A percentile compares a stretch with the other conserved stretches of the same genome.
Evolutionary conservation across 2,329 filamentous ascomycete genomes (phyloP).

Genomic region (Cladophialophora bantiana): DNA sequence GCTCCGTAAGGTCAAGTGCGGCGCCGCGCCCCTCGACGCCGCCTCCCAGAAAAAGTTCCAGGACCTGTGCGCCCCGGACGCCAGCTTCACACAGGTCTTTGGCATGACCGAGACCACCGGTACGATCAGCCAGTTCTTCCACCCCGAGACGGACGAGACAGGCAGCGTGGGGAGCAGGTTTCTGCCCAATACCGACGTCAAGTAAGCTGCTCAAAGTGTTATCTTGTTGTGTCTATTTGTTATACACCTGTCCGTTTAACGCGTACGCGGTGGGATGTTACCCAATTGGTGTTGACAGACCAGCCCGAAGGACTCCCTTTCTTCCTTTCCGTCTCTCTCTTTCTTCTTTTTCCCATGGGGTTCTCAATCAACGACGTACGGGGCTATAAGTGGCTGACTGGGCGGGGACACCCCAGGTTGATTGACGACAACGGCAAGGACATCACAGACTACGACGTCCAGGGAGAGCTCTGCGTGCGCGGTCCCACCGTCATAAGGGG

Average conservation of each 20-base stretch:
- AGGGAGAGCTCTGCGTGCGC: slow-evolving; percentile 56
- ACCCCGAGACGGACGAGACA: slow-evolving; percentile 49
- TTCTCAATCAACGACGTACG: too few species aligned
- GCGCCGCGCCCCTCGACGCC: slow-evolving; percentile 58
- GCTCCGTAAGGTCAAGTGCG: slow-evolving; percentile 37
- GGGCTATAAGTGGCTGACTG: neutral
- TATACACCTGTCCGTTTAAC: too few species aligned
- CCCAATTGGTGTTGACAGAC: too few species aligned
- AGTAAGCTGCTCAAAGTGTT: neutral
- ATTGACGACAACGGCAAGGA: slow-evolving; percentile 63
- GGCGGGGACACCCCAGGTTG: neutral
- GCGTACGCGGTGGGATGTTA: too few species aligned
- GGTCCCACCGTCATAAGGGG: slow-evolving; percentile 62
- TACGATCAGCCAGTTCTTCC: slow-evolving; percentile 40
- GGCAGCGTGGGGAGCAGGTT: slow-evolving; percentile 56
- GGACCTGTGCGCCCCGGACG: slow-evolving; percentile 49
- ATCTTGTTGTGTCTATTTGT: too few species aligned
- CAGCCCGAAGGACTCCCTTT: too few species aligned
- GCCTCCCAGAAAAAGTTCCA: slow-evolving; percentile 52
- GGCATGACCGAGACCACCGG: slow-evolving; percentile 62
- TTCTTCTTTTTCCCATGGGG: too few species aligned
- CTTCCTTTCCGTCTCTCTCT: too few species aligned
- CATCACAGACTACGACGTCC: slow-evolving; percentile 57
- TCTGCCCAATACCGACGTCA: slow-evolving; percentile 46
- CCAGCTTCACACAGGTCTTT: slow-evolving; percentile 58